A percentile compares a stretch with the other conserved stretches of the same genome.
Evolutionary conservation across 345 rosid species (phyloP).

Genomic region (Euphorbia pulcherrima): DNA sequence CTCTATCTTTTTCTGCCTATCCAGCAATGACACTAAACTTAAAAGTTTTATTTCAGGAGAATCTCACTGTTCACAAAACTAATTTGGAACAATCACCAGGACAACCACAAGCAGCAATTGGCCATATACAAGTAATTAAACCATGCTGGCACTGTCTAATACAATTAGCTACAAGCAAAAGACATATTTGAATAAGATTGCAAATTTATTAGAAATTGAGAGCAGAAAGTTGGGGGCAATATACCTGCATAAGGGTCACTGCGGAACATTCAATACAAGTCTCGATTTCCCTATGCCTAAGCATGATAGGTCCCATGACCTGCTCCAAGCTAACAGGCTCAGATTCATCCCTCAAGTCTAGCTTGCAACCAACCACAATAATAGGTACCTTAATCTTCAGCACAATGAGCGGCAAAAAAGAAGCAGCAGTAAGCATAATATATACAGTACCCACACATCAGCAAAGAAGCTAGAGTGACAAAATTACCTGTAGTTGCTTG

Average conservation of each 20-base stretch:
- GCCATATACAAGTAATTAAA: neutral
- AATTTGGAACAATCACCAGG: neutral
- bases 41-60: neutral
- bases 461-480: neutral
- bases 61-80: neutral
- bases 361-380: constrained; percentile 83
- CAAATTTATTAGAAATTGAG: neutral
- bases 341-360: constrained; percentile 65
- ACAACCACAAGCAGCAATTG: neutral
- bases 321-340: constrained; percentile 52
- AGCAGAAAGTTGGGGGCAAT: neutral
- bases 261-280: constrained; percentile 86
- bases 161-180: neutral
- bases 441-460: neutral
- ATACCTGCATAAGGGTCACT: constrained; percentile 65
- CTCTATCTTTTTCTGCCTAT: neutral
- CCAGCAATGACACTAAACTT: neutral
- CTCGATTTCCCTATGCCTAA: constrained; percentile 71
- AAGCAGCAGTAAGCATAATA: neutral
- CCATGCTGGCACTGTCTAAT: neutral
- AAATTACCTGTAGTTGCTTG: constrained; percentile 56
- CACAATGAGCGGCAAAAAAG: neutral
- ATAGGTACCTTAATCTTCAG: constrained; percentile 66
- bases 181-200: neutral
- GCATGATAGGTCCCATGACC: constrained; percentile 78